Evolutionary conservation across 805 yeast genomes (phyloP).

Genomic region (Schwanniomyces polymorphus): DNA sequence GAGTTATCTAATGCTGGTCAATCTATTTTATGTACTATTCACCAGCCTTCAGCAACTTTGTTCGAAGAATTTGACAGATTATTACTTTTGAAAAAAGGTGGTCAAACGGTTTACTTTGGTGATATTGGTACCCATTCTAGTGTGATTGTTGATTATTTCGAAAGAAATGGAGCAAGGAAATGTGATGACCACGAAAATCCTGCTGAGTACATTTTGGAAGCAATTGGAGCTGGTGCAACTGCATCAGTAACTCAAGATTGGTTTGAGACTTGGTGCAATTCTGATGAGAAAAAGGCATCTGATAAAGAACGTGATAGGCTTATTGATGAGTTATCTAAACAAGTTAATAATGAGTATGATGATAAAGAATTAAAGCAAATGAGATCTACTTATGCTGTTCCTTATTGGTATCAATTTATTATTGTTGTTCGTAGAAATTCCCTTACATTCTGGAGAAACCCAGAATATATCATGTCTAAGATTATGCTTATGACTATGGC

Average conservation of each 20-base stretch:
- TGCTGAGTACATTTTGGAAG: conserved; percentile 31
- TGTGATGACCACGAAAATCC: conserved; percentile 49
- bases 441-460: conserved; percentile 34
- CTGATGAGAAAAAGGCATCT: conserved; percentile 10
- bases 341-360: conserved; percentile 6
- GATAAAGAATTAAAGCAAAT: neutral
- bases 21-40: conserved; percentile 67
- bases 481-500: conserved; percentile 37
- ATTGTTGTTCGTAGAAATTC: conserved; percentile 13
- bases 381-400: conserved; percentile 14
- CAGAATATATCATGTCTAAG: conserved; percentile 41
- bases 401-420: conserved; percentile 12
- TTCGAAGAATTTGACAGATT: conserved; percentile 37
- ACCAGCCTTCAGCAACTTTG: conserved; percentile 52
- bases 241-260: conserved; percentile 59
- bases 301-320: no score
- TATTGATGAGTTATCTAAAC: neutral
- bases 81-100: conserved; percentile 29
- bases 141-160: conserved; percentile 14
- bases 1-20: conserved; percentile 51
- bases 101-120: conserved; percentile 22
- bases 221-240: conserved; percentile 81
- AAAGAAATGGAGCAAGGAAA: conserved; percentile 43
- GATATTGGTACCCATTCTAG: conserved; percentile 22
- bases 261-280: conserved; percentile 57